A percentile compares a stretch with the other conserved stretches of the same genome.
These are phyloP conservation scores for Paecilomyces formosus DNA, from an alignment of 2,329 filamentous ascomycete genomes.

Conservation along the genomic window DNA sequence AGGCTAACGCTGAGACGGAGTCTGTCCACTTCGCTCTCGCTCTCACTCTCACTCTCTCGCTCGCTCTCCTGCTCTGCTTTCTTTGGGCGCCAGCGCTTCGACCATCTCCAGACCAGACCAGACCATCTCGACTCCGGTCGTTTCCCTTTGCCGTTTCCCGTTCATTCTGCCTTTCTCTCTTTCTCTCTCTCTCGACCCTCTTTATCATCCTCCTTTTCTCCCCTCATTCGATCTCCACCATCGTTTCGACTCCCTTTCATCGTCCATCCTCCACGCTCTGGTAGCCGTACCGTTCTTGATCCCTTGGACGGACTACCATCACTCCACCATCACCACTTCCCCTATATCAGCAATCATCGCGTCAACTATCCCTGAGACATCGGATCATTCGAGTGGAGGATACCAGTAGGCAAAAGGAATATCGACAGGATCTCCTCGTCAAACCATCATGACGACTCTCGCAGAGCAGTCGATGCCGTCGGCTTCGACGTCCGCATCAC, in stretches of 20 bases:
- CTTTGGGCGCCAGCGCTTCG: neutral
- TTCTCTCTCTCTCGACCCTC: constrained; percentile 6
- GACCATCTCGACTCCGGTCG: neutral
- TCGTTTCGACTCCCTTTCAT: neutral
- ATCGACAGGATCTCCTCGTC: no score
- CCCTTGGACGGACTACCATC: neutral
- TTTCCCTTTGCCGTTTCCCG: constrained; percentile 1
- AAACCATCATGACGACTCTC: constrained; percentile 24
- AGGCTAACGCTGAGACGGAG: no score
- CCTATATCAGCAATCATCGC: neutral
- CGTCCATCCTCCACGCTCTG: neutral
- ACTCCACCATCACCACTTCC: neutral
- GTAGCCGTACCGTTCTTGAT: neutral
- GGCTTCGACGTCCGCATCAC: constrained; percentile 19
- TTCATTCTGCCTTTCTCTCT: constrained; percentile 7
- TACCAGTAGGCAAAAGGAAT: neutral
- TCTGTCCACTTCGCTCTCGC: no score
- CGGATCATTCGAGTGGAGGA: neutral
- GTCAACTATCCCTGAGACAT: neutral
- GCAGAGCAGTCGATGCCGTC: constrained; percentile 23
- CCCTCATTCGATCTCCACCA: constrained; percentile 5
- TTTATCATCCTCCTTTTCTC: constrained; percentile 5
- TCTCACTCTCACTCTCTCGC: no score
- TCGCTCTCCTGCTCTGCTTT: no score
- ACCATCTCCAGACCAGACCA: neutral